Evolutionary conservation across 2,329 filamentous ascomycete species (phyloP).

Genomic region (Tolypocladium ovalisporum): DNA sequence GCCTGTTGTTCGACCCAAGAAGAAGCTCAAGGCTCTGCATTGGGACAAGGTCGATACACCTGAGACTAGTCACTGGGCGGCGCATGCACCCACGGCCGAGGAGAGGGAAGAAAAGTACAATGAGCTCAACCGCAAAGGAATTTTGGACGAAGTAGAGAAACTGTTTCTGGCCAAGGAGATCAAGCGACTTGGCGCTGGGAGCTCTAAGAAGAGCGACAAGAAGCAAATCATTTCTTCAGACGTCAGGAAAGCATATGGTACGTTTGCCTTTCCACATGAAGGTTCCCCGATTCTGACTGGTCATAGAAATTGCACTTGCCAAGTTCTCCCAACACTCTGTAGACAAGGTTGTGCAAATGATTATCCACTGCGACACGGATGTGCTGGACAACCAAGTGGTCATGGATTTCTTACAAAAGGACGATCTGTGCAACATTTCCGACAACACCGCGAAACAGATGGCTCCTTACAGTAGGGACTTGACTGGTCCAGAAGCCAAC

Average conservation of each 20-base stretch:
- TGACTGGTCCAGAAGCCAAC: constrained; percentile 78
- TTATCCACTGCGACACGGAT: constrained; percentile 88
- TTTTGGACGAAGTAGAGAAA: constrained; percentile 94
- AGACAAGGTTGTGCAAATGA: constrained; percentile 81
- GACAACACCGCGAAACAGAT: constrained; percentile 86
- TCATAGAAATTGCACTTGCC: constrained; percentile 70
- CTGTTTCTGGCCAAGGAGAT: constrained; percentile 96
- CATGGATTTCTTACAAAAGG: constrained; percentile 92
- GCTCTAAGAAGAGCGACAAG: constrained; percentile 80
- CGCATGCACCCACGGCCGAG: constrained; percentile 73
- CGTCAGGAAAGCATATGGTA: constrained; percentile 75
- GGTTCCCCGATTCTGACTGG: background rate
- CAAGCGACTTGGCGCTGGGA: constrained; percentile 66
- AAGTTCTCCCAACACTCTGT: constrained; percentile 81
- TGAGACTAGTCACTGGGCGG: constrained; percentile 85
- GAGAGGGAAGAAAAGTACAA: constrained; percentile 92
- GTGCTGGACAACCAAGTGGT: constrained; percentile 83
- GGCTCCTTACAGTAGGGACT: constrained; percentile 93
- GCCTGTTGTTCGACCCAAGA: constrained; percentile 82
- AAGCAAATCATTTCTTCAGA: constrained; percentile 93
- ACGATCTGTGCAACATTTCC: constrained; percentile 84
- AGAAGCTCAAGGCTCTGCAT: constrained; percentile 98
- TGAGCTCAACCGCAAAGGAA: constrained; percentile 86
- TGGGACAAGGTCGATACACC: constrained; percentile 98
- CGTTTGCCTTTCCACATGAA: constrained; percentile 13